Evolutionary conservation across 495 filamentous ascomycete species (phyloP).

Genomic region (Glonium stellatum): DNA sequence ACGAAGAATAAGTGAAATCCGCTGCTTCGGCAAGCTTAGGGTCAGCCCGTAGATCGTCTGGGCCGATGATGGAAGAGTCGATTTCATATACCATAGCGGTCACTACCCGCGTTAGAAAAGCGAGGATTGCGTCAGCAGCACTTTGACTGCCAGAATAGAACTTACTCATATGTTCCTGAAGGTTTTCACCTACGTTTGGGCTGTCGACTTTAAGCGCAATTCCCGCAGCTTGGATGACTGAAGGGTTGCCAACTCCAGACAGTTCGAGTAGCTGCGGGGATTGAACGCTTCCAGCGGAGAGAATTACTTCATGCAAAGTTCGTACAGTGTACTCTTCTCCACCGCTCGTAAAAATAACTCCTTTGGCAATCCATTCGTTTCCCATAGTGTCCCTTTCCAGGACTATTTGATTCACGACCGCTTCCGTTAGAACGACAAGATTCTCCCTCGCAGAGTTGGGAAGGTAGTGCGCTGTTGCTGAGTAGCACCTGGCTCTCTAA

Average conservation of each 20-base stretch:
- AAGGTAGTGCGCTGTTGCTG: constrained; percentile 16
- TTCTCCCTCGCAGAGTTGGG: constrained; percentile 11
- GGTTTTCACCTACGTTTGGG: constrained; percentile 41
- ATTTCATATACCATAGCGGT: constrained; percentile 45
- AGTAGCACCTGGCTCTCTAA: constrained; percentile 7
- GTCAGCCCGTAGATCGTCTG: constrained; percentile 40
- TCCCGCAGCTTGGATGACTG: constrained; percentile 21
- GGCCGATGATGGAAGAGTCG: constrained; percentile 34
- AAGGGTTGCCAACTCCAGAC: constrained; percentile 35
- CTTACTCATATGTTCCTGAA: constrained; percentile 42
- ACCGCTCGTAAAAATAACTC: constrained; percentile 35
- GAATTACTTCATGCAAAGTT: constrained; percentile 29
- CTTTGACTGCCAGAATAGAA: not conserved
- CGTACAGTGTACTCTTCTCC: constrained; percentile 28
- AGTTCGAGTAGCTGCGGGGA: constrained; percentile 35
- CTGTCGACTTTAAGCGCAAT: constrained; percentile 22
- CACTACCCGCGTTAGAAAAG: constrained; percentile 16
- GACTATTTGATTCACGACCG: constrained; percentile 8
- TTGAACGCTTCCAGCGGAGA: constrained; percentile 28
- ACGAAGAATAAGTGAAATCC: constrained; percentile 32
- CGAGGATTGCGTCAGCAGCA: not conserved
- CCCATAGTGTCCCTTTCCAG: constrained; percentile 6
- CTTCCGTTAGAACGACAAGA: constrained; percentile 25
- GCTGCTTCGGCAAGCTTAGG: constrained; percentile 23
- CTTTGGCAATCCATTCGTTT: constrained; percentile 18